Percentiles rank a stretch among this genome's conserved stretches.
These are phyloP conservation scores for Trifolium subterraneum DNA, from an alignment of 306 rosid species.

Conservation along the genomic window DNA sequence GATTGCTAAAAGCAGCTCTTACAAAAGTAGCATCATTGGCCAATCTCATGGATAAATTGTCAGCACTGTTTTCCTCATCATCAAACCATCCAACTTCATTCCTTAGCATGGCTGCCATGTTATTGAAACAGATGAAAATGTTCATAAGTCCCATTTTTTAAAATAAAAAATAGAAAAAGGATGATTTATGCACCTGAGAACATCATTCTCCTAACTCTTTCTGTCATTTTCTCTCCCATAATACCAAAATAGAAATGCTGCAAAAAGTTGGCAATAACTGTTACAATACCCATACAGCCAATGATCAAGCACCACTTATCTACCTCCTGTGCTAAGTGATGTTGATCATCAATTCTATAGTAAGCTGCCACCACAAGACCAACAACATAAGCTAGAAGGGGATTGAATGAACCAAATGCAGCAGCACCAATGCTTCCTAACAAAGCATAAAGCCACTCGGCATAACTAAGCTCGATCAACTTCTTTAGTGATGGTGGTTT, in stretches of 20 bases:
- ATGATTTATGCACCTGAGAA: slow-evolving; percentile 77
- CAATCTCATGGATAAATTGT: slow-evolving; percentile 95
- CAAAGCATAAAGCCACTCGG: slow-evolving; percentile 97
- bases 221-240: slow-evolving; percentile 99
- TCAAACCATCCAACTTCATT: slow-evolving; percentile 99
- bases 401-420: slow-evolving; percentile 95
- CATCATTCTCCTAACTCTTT: slow-evolving; percentile 99
- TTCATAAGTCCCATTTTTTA: slow-evolving; percentile 26
- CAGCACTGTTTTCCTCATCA: slow-evolving; percentile 95
- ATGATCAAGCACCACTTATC: slow-evolving; percentile 91
- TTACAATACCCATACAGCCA: slow-evolving; percentile 95
- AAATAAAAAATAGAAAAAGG: slow-evolving; percentile 34
- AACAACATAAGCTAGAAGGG: slow-evolving; percentile 93
- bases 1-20: slow-evolving; percentile 97
- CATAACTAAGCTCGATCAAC: slow-evolving; percentile 83
- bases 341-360: slow-evolving; percentile 52
- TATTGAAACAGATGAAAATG: slow-evolving; percentile 44
- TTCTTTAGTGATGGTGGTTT: slow-evolving; percentile 87
- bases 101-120: slow-evolving; percentile 90
- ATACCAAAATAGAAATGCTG: slow-evolving; percentile 99
- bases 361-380: slow-evolving; percentile 88
- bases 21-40: slow-evolving; percentile 98
- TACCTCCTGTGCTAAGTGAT: slow-evolving; percentile 60
- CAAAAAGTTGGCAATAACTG: slow-evolving; percentile 96
- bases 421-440: slow-evolving; percentile 98